Evolutionary conservation across 2,329 filamentous ascomycete species (phyloP).

Genomic region (Colletotrichum plurivorum): DNA sequence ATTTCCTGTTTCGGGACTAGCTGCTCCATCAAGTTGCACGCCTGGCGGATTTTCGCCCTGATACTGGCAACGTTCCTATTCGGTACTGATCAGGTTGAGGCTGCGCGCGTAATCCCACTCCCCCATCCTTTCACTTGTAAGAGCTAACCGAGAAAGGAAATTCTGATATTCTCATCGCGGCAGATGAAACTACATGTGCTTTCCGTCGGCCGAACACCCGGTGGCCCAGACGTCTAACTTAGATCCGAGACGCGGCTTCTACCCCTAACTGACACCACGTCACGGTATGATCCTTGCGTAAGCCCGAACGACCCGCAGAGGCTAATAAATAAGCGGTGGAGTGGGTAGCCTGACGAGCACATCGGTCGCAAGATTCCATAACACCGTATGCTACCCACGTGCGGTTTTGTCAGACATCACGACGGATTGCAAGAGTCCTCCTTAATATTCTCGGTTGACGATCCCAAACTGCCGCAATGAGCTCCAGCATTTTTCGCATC

Average conservation of each 20-base stretch:
- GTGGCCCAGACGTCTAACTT: slow-evolving; percentile 1
- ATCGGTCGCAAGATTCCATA: background rate
- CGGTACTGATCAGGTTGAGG: background rate
- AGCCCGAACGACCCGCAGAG: too few species aligned
- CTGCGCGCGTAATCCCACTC: too few species aligned
- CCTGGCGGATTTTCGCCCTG: too few species aligned
- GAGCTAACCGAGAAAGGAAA: slow-evolving; percentile 15
- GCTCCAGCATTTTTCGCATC: slow-evolving; percentile 48
- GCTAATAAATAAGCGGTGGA: too few species aligned
- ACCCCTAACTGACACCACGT: background rate
- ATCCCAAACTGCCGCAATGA: background rate
- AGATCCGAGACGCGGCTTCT: background rate
- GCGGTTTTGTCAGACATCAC: too few species aligned
- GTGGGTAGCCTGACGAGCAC: background rate
- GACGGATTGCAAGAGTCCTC: background rate
- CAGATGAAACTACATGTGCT: slow-evolving; percentile 16
- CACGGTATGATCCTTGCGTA: background rate
- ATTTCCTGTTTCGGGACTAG: slow-evolving; percentile 21
- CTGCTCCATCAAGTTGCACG: too few species aligned
- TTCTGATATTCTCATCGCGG: slow-evolving; percentile 27
- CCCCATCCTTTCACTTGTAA: background rate
- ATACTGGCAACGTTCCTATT: too few species aligned
- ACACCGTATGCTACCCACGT: too few species aligned
- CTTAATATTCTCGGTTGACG: background rate
- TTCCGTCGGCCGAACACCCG: slow-evolving; percentile 22